A percentile compares a stretch with the other conserved stretches of the same genome.
phyloP scores from a whole-genome alignment of 352 stramenopile species.

The Phytophthora sp. region DNA sequence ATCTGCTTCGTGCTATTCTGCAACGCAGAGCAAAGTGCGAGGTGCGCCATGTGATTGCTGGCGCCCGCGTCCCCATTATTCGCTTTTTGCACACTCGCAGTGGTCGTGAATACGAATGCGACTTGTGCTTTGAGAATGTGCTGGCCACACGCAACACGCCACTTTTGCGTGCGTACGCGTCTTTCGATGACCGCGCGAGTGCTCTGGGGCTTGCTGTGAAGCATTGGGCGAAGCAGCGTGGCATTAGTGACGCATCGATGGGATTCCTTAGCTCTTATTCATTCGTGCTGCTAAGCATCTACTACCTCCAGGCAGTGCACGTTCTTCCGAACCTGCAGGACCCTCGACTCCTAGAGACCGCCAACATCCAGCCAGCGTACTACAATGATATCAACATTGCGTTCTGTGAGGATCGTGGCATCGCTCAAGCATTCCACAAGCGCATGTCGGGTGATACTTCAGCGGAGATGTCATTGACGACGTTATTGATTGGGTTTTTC shows the following conservation, averaged over 20 bases:
- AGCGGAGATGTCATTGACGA: conserved; percentile 50
- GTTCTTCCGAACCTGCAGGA: conserved; percentile 97
- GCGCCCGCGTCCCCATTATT: conserved; percentile 84
- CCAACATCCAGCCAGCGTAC: conserved; percentile 38
- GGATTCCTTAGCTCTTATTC: conserved; percentile 98
- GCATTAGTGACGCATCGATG: conserved; percentile 95
- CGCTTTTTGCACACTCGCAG: conserved; percentile 66
- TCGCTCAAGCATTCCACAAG: conserved; percentile 52
- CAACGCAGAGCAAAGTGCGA: conserved; percentile 56
- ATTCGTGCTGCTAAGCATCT: conserved; percentile 97
- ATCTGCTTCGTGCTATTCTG: conserved; percentile 52
- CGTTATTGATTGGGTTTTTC: conserved; percentile 96
- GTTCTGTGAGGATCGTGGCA: conserved; percentile 62
- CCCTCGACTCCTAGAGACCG: conserved; percentile 51
- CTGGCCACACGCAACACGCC: conserved; percentile 82
- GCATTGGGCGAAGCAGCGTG: conserved; percentile 96
- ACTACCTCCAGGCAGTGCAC: conserved; percentile 93
- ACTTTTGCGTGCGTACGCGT: conserved; percentile 79
- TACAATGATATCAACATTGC: conserved; percentile 75
- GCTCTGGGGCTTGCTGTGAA: conserved; percentile 96
- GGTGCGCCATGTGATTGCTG: conserved; percentile 68
- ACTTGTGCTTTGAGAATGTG: conserved; percentile 88
- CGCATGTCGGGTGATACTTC: conserved; percentile 2
- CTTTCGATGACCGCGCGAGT: conserved; percentile 78
- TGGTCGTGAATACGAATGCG: conserved; percentile 61